Conservation (phyloP, 768 basidiomycete genomes). For the Cyclocybe cylindracea region DNA sequence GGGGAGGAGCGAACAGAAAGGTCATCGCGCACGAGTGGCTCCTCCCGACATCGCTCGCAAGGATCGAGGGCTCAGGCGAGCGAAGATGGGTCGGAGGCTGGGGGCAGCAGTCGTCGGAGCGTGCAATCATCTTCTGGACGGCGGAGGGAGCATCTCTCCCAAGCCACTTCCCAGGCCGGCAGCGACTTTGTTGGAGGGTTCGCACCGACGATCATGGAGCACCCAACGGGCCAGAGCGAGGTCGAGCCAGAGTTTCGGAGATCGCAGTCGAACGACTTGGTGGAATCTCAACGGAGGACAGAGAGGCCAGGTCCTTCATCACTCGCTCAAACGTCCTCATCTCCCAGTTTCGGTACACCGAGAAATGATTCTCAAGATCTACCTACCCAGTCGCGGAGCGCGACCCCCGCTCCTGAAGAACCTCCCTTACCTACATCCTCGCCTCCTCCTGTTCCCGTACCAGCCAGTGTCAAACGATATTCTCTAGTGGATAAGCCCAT, state of each 20-base stretch:
- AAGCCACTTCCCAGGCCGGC: conserved; percentile 24
- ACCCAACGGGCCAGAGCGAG: conserved; percentile 19
- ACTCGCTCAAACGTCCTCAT: conserved; percentile 7
- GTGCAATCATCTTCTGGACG: conserved; percentile 40
- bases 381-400: conserved; percentile 4
- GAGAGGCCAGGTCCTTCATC: conserved; percentile 15
- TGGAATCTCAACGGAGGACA: conserved; percentile 20
- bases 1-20: conserved; percentile 58
- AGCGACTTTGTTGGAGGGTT: conserved; percentile 60
- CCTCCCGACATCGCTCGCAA: conserved; percentile 52
- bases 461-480: conserved; percentile 74
- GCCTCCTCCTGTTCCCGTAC: conserved; percentile 45
- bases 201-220: conserved; percentile 31
- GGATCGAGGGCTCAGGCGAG: conserved; percentile 38
- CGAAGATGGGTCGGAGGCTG: conserved; percentile 42
- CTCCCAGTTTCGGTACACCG: conserved; percentile 7
- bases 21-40: conserved; percentile 49
- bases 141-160: conserved; percentile 32
- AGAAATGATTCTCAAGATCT: conserved; percentile 13
- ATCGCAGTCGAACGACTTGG: conserved; percentile 6
- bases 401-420: conserved; percentile 11
- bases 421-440: conserved; percentile 22
- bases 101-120: conserved; percentile 33
- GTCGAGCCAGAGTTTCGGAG: conserved; percentile 11
- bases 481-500: conserved; percentile 77